A percentile compares a stretch with the other conserved stretches of the same genome.
Conservation (phyloP, 1,284 basidiomycete species). For the Peniophora sp. region DNA sequence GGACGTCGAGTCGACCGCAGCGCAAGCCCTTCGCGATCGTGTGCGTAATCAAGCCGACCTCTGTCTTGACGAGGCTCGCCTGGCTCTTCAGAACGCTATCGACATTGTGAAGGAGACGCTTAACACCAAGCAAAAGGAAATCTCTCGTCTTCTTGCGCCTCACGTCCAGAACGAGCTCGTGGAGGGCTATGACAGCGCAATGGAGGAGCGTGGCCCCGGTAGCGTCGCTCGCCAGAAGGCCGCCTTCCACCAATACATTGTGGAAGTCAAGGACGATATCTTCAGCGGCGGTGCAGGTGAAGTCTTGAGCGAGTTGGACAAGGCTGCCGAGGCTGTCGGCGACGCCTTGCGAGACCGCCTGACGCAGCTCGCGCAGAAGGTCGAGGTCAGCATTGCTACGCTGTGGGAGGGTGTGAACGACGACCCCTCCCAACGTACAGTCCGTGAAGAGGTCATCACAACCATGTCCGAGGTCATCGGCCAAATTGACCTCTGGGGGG, state of each 20-base stretch:
- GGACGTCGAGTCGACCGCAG: constrained; percentile 43
- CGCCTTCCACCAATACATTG: constrained; percentile 37
- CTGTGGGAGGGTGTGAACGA: constrained; percentile 50
- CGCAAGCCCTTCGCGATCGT: constrained; percentile 43
- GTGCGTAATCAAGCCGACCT: constrained; percentile 40
- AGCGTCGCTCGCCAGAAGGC: constrained; percentile 54
- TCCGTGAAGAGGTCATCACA: constrained; percentile 32
- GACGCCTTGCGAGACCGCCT: constrained; percentile 37
- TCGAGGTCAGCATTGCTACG: constrained; percentile 51
- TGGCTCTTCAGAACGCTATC: constrained; percentile 40
- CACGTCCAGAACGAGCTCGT: constrained; percentile 43
- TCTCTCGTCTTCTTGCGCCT: constrained; percentile 48
- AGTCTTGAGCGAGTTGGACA: constrained; percentile 36
- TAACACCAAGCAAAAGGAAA: constrained; percentile 48
- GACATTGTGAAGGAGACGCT: constrained; percentile 41
- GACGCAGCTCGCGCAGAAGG: constrained; percentile 46
- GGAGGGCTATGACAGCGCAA: constrained; percentile 43
- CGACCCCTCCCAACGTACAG: constrained; percentile 33
- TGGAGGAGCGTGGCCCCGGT: constrained; percentile 45
- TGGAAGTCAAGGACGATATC: constrained; percentile 35
- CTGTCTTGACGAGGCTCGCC: constrained; percentile 42
- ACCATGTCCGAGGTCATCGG: constrained; percentile 28
- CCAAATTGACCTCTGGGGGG: constrained; percentile 35
- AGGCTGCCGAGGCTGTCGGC: constrained; percentile 42
- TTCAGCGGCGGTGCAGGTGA: constrained; percentile 46